phyloP scores from a whole-genome alignment of 495 filamentous ascomycete species.

The Delitschia confertaspora region DNA sequence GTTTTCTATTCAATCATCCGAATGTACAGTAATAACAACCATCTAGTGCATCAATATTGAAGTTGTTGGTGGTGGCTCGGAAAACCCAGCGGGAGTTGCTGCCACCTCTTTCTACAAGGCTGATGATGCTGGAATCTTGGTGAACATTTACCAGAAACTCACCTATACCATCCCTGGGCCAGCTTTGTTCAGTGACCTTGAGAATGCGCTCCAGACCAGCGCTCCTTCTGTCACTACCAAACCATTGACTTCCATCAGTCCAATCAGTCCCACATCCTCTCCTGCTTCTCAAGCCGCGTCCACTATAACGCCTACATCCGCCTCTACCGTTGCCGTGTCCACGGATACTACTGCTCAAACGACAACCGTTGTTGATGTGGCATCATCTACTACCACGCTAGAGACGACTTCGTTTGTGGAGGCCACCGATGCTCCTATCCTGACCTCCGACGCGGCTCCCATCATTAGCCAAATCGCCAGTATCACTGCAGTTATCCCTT shows the following conservation, averaged over 20 bases:
- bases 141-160: constrained; percentile 21
- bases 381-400: not conserved
- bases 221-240: too few species aligned
- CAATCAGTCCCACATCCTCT: not conserved
- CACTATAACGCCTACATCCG: not conserved
- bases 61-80: constrained; percentile 17
- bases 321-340: not conserved
- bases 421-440: not conserved
- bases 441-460: not conserved
- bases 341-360: not conserved
- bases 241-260: too few species aligned
- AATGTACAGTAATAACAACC: not conserved
- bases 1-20: not conserved
- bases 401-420: not conserved
- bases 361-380: not conserved
- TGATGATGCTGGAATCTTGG: constrained; percentile 17
- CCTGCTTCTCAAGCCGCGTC: constrained; percentile 1
- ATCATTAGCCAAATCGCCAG: constrained; percentile 7
- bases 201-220: too few species aligned
- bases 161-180: constrained; percentile 32
- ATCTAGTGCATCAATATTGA: constrained; percentile 25
- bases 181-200: constrained; percentile 16
- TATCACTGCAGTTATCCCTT: constrained; percentile 4
- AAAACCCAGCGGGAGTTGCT: constrained; percentile 5
- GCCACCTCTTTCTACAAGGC: constrained; percentile 16